Conservation (phyloP, 345 rosid genomes). For the Brassica cretica region DNA sequence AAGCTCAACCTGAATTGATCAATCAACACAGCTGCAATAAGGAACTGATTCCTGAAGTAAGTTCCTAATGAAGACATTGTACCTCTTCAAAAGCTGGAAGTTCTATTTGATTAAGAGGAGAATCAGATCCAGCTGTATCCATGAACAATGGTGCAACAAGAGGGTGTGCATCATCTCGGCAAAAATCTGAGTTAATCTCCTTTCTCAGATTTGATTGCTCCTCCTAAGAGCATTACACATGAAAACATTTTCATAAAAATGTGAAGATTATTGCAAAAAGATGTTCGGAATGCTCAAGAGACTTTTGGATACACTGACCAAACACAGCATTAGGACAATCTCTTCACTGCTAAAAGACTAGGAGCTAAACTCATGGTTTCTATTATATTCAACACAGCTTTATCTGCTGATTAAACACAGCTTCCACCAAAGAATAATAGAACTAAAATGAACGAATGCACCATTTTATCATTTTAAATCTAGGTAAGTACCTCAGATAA, state of each 20-base stretch:
- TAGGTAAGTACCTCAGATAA: constrained; percentile 64
- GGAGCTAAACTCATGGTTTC: background rate
- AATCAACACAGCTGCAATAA: constrained; percentile 28
- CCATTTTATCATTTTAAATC: background rate
- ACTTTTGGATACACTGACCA: background rate
- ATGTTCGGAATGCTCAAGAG: too few species aligned
- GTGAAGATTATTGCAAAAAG: background rate
- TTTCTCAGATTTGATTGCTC: constrained; percentile 56
- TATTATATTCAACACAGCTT: background rate
- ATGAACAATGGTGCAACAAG: constrained; percentile 71
- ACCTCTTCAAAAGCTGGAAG: constrained; percentile 72
- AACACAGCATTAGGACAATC: background rate
- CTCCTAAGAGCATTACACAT: constrained; percentile 51
- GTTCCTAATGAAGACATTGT: constrained; percentile 18
- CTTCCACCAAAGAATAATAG: background rate
- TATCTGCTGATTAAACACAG: constrained; percentile 9
- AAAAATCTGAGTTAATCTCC: constrained; percentile 67
- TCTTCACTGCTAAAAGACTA: constrained; percentile 19
- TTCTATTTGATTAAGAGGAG: constrained; percentile 68
- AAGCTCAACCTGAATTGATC: constrained; percentile 58
- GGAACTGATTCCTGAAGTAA: constrained; percentile 5
- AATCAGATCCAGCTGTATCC: constrained; percentile 79
- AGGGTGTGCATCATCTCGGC: constrained; percentile 79
- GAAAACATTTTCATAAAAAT: background rate
- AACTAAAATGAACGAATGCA: background rate